These are phyloP conservation scores for Cajanus cajan DNA, from an alignment of 306 rosid species.

Conservation along the genomic window DNA sequence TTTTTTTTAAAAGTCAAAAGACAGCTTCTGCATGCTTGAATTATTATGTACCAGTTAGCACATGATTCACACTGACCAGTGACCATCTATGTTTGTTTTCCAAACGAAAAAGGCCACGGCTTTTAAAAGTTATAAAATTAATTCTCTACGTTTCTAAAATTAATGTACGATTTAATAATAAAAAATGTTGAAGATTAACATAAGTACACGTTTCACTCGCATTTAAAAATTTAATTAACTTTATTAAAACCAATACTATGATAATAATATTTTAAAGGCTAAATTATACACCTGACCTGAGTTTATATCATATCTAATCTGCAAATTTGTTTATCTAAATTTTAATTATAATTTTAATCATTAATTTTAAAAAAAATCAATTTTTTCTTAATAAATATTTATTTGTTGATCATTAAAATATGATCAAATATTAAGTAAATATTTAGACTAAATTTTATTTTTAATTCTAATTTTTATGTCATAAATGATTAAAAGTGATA, in stretches of 20 bases:
- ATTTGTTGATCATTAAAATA: too few species aligned
- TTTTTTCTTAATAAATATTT: too few species aligned
- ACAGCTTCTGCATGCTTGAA: slow-evolving; percentile 18
- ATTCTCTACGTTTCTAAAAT: not conserved
- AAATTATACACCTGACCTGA: too few species aligned
- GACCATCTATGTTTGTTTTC: not conserved
- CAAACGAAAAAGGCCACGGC: not conserved
- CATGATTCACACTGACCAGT: slow-evolving; percentile 8
- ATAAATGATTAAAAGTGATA: too few species aligned
- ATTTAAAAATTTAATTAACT: not conserved
- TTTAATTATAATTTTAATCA: too few species aligned
- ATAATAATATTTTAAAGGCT: too few species aligned
- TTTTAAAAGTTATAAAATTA: not conserved
- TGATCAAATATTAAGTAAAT: too few species aligned
- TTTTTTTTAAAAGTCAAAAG: not conserved
- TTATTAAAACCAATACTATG: not conserved
- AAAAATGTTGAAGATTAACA: not conserved
- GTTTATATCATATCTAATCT: too few species aligned
- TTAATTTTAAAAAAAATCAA: too few species aligned
- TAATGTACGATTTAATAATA: not conserved
- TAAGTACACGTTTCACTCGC: not conserved
- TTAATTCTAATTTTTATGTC: too few species aligned
- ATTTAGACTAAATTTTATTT: too few species aligned
- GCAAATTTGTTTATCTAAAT: too few species aligned
- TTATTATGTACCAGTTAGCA: slow-evolving; percentile 10